Percentiles rank a stretch among this genome's conserved stretches.
phyloP scores from a whole-genome alignment of 768 basidiomycete genomes.

The Termitomyces sp. region DNA sequence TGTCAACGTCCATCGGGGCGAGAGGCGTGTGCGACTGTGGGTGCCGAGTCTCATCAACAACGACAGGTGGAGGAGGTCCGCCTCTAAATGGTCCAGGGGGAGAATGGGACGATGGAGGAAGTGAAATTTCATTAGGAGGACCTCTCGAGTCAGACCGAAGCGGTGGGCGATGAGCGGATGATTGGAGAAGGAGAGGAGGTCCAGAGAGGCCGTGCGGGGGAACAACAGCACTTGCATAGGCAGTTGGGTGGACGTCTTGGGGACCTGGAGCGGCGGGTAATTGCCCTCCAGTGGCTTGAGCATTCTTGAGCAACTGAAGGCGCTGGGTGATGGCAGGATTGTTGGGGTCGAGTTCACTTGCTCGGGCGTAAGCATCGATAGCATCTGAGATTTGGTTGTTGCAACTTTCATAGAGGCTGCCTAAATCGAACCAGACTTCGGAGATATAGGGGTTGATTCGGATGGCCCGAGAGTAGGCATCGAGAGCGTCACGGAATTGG shows the following conservation, averaged over 20 bases:
- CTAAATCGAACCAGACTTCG: conserved; percentile 96
- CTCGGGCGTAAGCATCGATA: conserved; percentile 95
- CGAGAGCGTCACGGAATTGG: conserved; percentile 97
- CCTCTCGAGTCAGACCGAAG: conserved; percentile 69
- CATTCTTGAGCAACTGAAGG: conserved; percentile 70
- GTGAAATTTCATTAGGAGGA: conserved; percentile 45
- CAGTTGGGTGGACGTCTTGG: conserved; percentile 94
- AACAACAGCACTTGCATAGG: conserved; percentile 76
- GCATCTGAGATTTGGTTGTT: conserved; percentile 99
- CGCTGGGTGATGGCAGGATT: conserved; percentile 82
- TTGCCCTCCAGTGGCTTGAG: conserved; percentile 67
- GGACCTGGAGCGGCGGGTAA: conserved; percentile 87
- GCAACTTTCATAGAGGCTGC: conserved; percentile 94
- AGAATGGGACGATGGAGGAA: conserved; percentile 60
- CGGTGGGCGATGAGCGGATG: conserved; percentile 41
- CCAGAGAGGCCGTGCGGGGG: conserved; percentile 66
- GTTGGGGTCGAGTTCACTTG: conserved; percentile 85
- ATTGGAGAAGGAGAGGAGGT: conserved; percentile 59
- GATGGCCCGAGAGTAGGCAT: conserved; percentile 98
- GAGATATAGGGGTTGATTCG: conserved; percentile 97
- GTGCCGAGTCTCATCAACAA: conserved; percentile 72
- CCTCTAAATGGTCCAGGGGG: conserved; percentile 77
- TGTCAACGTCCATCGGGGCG: conserved; percentile 76
- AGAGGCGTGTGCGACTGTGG: conserved; percentile 60
- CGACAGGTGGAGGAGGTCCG: conserved; percentile 77